Base-by-base conservation (phyloP, 371 early-diverging fungal species). In the Haplosporangium sp. region DNA sequence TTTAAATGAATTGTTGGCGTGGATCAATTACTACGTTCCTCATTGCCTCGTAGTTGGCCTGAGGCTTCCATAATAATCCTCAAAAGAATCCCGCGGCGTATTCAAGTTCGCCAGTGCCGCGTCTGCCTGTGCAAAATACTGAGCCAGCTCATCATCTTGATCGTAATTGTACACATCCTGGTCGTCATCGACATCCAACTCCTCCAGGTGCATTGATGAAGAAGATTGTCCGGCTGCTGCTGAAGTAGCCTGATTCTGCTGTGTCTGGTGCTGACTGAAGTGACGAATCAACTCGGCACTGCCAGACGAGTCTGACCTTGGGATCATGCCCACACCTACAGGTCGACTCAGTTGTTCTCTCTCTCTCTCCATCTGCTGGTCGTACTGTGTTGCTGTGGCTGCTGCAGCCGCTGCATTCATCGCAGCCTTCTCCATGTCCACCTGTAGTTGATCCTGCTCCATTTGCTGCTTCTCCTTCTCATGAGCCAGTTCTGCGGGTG, bases 101-200 rank as follows among this genome's bases (percentile, higher is more conserved):
- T 41, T 42, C 23, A 38, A 50, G 37, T 36, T 64, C 4, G 55
- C 55, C 16, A 65, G 57, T 7, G 23, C 50, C 29, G 66, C 62
- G 29, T 73, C 73, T 0, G 67, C 62, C 20, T 73, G 67, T 52
- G 73, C 73, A 59, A 73, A 73, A 53, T 67, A 73, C 64, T 62
- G 73, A 73, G 73, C 67, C 62, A 73, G 73, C 73, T 73, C 73
- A 63, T 73, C 73, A 58, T 73, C 73, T 56, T 73, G 73, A 54
- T 63, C 59, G 36, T 73, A 73, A 21, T 57, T 55, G 55, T 73
- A 73, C 63, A 63, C 64, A 18, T 66, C 63, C 41, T 37, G 46
- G 40, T 66, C 54, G 5, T 55, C 58, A 3, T 61, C 62, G 20
- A 59, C 67, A 5, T 41, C 48, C 52, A 47, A 5, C 5, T 62